Evolutionary conservation across 2,329 filamentous ascomycete genomes (phyloP).

Genomic region (Byssochlamys sp.): DNA sequence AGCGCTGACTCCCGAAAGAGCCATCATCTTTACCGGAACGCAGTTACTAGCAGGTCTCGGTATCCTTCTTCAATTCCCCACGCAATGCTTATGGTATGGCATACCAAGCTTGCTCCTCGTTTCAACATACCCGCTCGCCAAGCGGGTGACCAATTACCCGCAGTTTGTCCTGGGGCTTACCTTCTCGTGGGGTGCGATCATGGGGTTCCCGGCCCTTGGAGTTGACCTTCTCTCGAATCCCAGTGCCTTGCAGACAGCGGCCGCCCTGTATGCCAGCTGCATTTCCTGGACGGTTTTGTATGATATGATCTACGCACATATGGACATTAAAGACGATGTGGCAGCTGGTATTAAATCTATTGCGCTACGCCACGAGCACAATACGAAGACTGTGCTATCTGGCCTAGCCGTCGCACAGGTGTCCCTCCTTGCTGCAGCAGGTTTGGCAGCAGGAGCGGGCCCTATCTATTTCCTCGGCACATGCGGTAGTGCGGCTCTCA

Average conservation of each 20-base stretch:
- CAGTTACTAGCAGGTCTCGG: slow-evolving; percentile 35
- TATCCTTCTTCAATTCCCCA: slow-evolving; percentile 35
- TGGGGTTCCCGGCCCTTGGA: slow-evolving; percentile 39
- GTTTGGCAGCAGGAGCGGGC: slow-evolving; percentile 44
- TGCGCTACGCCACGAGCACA: slow-evolving; percentile 39
- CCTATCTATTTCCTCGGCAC: slow-evolving; percentile 50
- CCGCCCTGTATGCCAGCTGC: slow-evolving; percentile 38
- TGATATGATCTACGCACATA: slow-evolving; percentile 45
- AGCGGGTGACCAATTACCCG: slow-evolving; percentile 45
- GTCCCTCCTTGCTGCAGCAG: slow-evolving; percentile 34
- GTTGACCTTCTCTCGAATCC: slow-evolving; percentile 35
- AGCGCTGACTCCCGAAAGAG: slow-evolving; percentile 38
- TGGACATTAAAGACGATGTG: slow-evolving; percentile 43
- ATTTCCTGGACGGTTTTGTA: slow-evolving; percentile 42
- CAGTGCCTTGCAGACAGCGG: slow-evolving; percentile 27
- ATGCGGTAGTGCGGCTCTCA: slow-evolving; percentile 47
- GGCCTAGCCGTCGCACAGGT: slow-evolving; percentile 34
- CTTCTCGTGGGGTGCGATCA: slow-evolving; percentile 44
- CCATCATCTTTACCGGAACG: slow-evolving; percentile 35
- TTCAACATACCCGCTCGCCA: slow-evolving; percentile 42
- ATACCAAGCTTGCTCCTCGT: slow-evolving; percentile 36
- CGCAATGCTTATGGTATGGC: slow-evolving; percentile 35
- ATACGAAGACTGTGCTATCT: slow-evolving; percentile 36
- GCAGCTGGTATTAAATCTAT: slow-evolving; percentile 44
- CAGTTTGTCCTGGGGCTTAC: slow-evolving; percentile 43